Evolutionary conservation across 495 filamentous ascomycete genomes (phyloP).

Genomic region (Annulohypoxylon stygium): DNA sequence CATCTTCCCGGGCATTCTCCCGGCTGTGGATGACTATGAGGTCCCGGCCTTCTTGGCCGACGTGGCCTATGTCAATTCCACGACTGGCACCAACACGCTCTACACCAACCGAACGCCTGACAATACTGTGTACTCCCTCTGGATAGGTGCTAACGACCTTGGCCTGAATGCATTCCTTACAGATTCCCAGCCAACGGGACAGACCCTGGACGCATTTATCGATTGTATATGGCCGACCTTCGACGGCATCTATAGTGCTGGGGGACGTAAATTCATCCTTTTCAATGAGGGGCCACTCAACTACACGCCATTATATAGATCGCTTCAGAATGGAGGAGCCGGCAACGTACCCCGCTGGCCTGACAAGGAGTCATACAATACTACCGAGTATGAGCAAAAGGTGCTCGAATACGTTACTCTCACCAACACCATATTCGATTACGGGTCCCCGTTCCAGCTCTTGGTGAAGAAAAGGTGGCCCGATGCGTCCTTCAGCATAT

Average conservation of each 20-base stretch:
- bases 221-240: constrained; percentile 73
- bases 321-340: constrained; percentile 63
- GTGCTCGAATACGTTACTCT: constrained; percentile 72
- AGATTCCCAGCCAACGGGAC: constrained; percentile 69
- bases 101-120: constrained; percentile 64
- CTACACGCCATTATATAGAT: constrained; percentile 69
- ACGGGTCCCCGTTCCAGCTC: constrained; percentile 69
- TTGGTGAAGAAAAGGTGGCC: constrained; percentile 67
- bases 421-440: constrained; percentile 72
- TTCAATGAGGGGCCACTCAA: constrained; percentile 61
- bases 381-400: constrained; percentile 66
- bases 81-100: constrained; percentile 56
- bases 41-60: constrained; percentile 77
- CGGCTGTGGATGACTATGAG: constrained; percentile 75
- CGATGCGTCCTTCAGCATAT: constrained; percentile 71
- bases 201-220: constrained; percentile 71
- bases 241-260: constrained; percentile 70
- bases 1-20: constrained; percentile 69
- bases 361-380: constrained; percentile 67
- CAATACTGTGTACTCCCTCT: constrained; percentile 78
- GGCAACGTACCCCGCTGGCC: constrained; percentile 68
- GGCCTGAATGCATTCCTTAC: constrained; percentile 72
- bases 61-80: constrained; percentile 54
- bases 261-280: constrained; percentile 76
- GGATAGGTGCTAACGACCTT: constrained; percentile 85